phyloP scores from a whole-genome alignment of 768 basidiomycete genomes.

The Collybiopsis confluens region DNA sequence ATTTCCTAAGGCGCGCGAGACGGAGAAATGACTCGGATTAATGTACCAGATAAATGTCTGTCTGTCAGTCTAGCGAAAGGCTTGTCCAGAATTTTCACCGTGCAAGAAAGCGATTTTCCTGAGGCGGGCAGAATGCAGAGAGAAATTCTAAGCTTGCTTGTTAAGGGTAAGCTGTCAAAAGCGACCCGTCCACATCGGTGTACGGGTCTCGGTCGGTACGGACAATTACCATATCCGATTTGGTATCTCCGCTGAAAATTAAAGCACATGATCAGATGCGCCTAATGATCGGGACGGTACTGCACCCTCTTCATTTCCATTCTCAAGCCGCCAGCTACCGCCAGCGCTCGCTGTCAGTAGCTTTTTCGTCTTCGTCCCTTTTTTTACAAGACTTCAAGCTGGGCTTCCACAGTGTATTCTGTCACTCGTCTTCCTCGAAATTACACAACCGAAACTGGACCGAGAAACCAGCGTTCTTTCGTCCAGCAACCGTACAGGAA shows the following conservation, averaged over 20 bases:
- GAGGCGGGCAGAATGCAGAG: too few relatives aligned
- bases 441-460: neutral
- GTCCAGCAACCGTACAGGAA: neutral
- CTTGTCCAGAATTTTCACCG: too few relatives aligned
- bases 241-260: neutral
- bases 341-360: neutral
- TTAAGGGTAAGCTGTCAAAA: too few relatives aligned
- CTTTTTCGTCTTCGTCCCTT: neutral
- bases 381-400: neutral
- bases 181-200: too few relatives aligned
- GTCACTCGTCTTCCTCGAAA: neutral
- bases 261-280: neutral
- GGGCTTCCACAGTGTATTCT: neutral
- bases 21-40: too few relatives aligned
- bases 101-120: too few relatives aligned
- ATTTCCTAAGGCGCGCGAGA: too few relatives aligned
- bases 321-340: slow-evolving; percentile 5
- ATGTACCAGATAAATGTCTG: too few relatives aligned
- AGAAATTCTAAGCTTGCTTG: too few relatives aligned
- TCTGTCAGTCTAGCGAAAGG: too few relatives aligned
- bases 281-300: slow-evolving; percentile 1
- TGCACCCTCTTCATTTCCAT: neutral
- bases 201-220: too few relatives aligned
- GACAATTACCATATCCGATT: neutral
- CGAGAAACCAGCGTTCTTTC: neutral